Conservation (phyloP, 805 yeast genomes). For the Cyberlindnera veronae region DNA sequence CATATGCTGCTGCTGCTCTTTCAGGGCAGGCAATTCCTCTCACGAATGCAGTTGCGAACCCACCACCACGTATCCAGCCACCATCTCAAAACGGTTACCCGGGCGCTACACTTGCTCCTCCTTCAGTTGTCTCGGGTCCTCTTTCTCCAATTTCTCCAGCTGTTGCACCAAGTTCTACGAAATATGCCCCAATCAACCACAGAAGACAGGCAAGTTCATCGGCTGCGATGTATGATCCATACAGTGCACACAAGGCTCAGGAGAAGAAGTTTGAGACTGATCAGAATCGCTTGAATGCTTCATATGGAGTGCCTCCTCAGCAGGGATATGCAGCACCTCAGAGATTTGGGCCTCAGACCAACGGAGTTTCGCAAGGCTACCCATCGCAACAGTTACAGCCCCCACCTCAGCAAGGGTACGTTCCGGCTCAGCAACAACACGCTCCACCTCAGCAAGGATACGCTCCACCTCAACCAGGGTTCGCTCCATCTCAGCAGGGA, state of each 20-base stretch:
- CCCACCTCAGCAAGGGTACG: too few relatives aligned
- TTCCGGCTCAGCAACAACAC: too few relatives aligned
- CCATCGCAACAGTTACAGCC: too few relatives aligned
- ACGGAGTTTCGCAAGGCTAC: too few relatives aligned
- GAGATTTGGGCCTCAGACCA: too few relatives aligned
- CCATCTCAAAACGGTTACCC: neutral
- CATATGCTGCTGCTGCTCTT: slow-evolving; percentile 4
- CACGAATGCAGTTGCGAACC: slow-evolving; percentile 2
- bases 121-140: slow-evolving; percentile 11
- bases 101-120: slow-evolving; percentile 5
- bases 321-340: too few relatives aligned
- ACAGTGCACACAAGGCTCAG: slow-evolving; percentile 20
- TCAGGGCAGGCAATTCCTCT: slow-evolving; percentile 1
- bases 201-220: slow-evolving; percentile 28
- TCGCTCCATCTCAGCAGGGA: neutral
- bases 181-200: slow-evolving; percentile 38
- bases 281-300: slow-evolving; percentile 1
- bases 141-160: slow-evolving; percentile 16
- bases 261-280: slow-evolving; percentile 8
- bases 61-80: slow-evolving; percentile 3
- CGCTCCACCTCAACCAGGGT: neutral
- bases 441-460: too few relatives aligned
- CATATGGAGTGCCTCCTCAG: neutral
- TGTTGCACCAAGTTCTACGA: slow-evolving; percentile 28
- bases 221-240: slow-evolving; percentile 29